Percentiles rank a stretch among this genome's conserved stretches.
Evolutionary conservation across 2,329 filamentous ascomycete genomes (phyloP).

Genomic region (Fusarium avenaceum): DNA sequence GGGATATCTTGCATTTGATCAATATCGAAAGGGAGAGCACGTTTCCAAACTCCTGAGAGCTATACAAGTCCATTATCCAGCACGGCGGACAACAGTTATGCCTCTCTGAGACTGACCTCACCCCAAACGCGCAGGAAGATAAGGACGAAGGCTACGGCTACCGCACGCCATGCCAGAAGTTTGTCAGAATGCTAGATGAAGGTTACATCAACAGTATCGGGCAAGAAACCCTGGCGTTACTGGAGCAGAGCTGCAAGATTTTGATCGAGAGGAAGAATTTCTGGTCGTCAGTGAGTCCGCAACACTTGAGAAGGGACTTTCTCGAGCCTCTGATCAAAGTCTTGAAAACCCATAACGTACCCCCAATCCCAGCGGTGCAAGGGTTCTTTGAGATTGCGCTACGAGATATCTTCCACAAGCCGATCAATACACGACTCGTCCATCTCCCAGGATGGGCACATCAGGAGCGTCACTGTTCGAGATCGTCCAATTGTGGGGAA

Average conservation of each 20-base stretch:
- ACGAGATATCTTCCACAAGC: background rate
- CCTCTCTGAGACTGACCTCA: background rate
- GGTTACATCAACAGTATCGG: background rate
- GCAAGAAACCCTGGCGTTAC: background rate
- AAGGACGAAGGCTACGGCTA: background rate
- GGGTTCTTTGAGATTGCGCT: slow-evolving; percentile 7
- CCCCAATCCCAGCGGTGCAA: background rate
- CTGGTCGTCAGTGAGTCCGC: background rate
- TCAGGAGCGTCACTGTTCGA: background rate
- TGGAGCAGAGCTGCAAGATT: slow-evolving; percentile 14
- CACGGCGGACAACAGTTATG: slow-evolving; percentile 2
- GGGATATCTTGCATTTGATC: background rate
- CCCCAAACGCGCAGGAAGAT: background rate
- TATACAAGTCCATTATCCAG: slow-evolving; percentile 5
- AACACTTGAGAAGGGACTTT: background rate
- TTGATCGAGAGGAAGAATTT: background rate
- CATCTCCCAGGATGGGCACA: slow-evolving; percentile 16
- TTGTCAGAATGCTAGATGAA: slow-evolving; percentile 1
- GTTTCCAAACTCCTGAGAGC: background rate
- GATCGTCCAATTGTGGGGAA: background rate
- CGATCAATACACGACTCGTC: slow-evolving; percentile 3
- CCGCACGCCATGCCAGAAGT: background rate
- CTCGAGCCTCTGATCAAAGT: background rate
- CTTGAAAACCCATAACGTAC: slow-evolving; percentile 2
- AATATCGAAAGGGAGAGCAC: background rate